phyloP scores from a whole-genome alignment of 1,284 basidiomycete genomes.

The Ganoderma lingzhi region DNA sequence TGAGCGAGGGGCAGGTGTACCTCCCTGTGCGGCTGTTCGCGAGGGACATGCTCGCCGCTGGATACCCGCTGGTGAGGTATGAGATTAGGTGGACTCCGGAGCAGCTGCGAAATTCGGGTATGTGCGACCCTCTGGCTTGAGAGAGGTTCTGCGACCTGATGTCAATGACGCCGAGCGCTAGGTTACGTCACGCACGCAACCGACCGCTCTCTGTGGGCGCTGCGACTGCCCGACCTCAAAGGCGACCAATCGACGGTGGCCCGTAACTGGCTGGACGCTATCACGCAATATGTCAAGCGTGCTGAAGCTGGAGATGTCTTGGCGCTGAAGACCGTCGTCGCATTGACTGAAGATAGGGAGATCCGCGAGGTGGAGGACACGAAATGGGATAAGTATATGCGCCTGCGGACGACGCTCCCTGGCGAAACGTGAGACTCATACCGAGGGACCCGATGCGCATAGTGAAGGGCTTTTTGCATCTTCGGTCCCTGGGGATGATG shows the following conservation, averaged over 20 bases:
- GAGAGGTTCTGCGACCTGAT: background rate
- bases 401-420: conserved; percentile 28
- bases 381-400: conserved; percentile 57
- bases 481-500: background rate
- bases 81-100: conserved; percentile 75
- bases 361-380: conserved; percentile 64
- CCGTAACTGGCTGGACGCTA: conserved; percentile 56
- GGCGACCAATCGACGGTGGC: conserved; percentile 54
- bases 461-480: background rate
- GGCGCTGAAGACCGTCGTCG: conserved; percentile 52
- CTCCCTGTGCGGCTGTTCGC: conserved; percentile 70
- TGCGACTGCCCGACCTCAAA: conserved; percentile 51
- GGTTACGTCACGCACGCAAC: conserved; percentile 76
- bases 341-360: conserved; percentile 55
- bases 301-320: conserved; percentile 46
- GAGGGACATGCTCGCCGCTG: conserved; percentile 61
- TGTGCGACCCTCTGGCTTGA: conserved; percentile 24
- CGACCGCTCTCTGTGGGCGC: conserved; percentile 60
- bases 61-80: conserved; percentile 74
- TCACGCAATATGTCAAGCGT: conserved; percentile 51
- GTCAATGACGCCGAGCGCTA: conserved; percentile 37
- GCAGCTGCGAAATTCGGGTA: conserved; percentile 61
- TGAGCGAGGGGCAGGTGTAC: conserved; percentile 76
- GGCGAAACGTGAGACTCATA: conserved; percentile 19
- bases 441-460: background rate